phyloP scores from a whole-genome alignment of 1,139 yeast genomes.

The Komagataea norvegica region DNA sequence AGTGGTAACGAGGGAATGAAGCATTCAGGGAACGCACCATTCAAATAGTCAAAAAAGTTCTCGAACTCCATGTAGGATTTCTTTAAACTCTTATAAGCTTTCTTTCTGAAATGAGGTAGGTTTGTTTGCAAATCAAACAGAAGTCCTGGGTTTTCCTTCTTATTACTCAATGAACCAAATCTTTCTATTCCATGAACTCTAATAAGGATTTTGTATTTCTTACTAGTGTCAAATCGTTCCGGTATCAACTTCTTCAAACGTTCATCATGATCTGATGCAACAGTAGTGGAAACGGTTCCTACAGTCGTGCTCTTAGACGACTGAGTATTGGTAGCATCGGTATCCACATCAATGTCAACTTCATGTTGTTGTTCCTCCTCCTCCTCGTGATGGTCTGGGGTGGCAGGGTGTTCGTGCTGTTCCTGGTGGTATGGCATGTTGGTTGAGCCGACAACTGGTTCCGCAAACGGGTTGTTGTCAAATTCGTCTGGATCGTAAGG shows the following conservation, averaged over 20 bases:
- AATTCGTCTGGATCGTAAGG: constrained; percentile 66
- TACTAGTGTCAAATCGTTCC: constrained; percentile 21
- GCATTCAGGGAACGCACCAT: constrained; percentile 81
- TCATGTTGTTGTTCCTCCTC: constrained; percentile 4
- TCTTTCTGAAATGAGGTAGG: constrained; percentile 72
- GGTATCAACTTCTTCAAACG: constrained; percentile 19
- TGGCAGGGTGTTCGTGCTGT: neutral
- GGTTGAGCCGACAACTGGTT: constrained; percentile 20
- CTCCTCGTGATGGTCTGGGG: constrained; percentile 7
- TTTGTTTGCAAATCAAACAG: constrained; percentile 42
- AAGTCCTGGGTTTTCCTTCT: constrained; percentile 35
- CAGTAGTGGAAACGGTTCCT: no score
- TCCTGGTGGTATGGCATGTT: no score
- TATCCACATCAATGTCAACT: neutral
- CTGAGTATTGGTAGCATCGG: neutral
- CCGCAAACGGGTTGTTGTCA: constrained; percentile 61
- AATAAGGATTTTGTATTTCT: constrained; percentile 25
- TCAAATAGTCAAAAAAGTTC: constrained; percentile 71
- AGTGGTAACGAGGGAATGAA: constrained; percentile 88
- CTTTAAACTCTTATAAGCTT: constrained; percentile 66
- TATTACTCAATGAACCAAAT: constrained; percentile 31
- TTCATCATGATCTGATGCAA: neutral
- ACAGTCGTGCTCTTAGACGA: no score
- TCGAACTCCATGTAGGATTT: constrained; percentile 77
- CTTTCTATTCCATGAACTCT: constrained; percentile 34